Conservation (phyloP, 495 filamentous ascomycete genomes). For the Aspergillus incahuasiensis region DNA sequence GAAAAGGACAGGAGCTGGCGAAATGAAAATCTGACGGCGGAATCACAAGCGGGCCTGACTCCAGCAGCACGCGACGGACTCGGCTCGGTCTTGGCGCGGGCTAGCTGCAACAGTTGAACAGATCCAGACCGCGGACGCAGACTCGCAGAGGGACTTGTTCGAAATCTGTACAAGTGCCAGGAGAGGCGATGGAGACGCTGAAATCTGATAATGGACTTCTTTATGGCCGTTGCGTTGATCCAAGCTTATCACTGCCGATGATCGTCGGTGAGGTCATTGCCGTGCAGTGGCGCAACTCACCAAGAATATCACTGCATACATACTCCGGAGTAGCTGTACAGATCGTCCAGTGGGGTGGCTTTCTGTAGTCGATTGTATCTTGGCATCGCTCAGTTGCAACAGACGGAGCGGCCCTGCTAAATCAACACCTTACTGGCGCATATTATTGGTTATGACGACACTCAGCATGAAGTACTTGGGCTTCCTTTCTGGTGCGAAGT, state of each 20-base stretch:
- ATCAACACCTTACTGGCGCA: neutral
- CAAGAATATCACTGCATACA: neutral
- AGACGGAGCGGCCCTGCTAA: neutral
- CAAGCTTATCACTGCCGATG: neutral
- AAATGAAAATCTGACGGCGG: constrained; percentile 4
- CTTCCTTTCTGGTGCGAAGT: too few relatives aligned
- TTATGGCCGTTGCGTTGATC: neutral
- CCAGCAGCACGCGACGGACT: constrained; percentile 4
- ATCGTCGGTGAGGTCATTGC: constrained; percentile 12
- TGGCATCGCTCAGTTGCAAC: neutral
- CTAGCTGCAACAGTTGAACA: neutral
- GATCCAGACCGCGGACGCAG: neutral
- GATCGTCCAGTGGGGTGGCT: neutral
- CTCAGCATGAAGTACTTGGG: neutral
- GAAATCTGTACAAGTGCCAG: neutral
- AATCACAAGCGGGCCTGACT: constrained; percentile 3
- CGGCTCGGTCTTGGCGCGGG: constrained; percentile 9
- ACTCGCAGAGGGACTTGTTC: too few relatives aligned
- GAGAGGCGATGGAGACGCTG: neutral
- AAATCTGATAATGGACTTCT: neutral
- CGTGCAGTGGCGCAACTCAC: constrained; percentile 9
- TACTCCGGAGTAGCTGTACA: neutral
- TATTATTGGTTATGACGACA: neutral
- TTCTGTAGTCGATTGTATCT: neutral
- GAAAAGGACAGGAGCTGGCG: neutral